A percentile compares a stretch with the other conserved stretches of the same genome.
Evolutionary conservation across 2,329 filamentous ascomycete species (phyloP).

Genomic region (Exophiala aquamarina): DNA sequence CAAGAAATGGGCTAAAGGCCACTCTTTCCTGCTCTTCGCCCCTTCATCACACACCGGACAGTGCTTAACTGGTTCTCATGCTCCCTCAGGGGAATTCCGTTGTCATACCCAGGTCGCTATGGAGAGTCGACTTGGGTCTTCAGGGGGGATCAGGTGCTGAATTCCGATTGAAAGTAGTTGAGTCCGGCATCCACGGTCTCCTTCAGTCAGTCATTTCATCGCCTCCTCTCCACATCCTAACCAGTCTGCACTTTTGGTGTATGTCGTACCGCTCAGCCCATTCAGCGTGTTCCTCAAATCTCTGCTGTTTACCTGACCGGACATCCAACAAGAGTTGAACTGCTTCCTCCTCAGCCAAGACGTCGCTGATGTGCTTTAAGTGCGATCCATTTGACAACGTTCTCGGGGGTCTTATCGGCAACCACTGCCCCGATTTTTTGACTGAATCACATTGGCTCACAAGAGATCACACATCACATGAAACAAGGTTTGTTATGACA

Average conservation of each 20-base stretch:
- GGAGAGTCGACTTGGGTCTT: constrained; percentile 16
- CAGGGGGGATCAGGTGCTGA: constrained; percentile 21
- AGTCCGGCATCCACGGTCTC: constrained; percentile 78
- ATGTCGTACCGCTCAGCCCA: constrained; percentile 78
- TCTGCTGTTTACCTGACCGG: constrained; percentile 66
- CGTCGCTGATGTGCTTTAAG: constrained; percentile 92
- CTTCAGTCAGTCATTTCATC: constrained; percentile 68
- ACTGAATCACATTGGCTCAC: constrained; percentile 51
- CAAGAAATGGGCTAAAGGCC: constrained; percentile 18
- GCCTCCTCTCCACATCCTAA: constrained; percentile 87
- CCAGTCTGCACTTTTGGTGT: constrained; percentile 90
- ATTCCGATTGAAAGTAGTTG: constrained; percentile 56
- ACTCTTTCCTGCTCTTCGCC: too few relatives aligned
- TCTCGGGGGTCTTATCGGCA: constrained; percentile 83
- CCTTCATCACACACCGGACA: too few relatives aligned
- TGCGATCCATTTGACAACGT: constrained; percentile 87
- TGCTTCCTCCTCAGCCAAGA: constrained; percentile 83
- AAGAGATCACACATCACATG: not conserved
- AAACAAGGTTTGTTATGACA: not conserved
- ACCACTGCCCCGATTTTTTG: constrained; percentile 93
- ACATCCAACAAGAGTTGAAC: constrained; percentile 66
- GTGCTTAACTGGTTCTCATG: constrained; percentile 49
- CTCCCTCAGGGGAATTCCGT: constrained; percentile 55
- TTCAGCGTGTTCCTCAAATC: constrained; percentile 72
- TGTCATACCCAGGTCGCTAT: constrained; percentile 20